Base-by-base conservation (phyloP, 2,329 filamentous ascomycete species). In the Alternaria alternata region DNA sequence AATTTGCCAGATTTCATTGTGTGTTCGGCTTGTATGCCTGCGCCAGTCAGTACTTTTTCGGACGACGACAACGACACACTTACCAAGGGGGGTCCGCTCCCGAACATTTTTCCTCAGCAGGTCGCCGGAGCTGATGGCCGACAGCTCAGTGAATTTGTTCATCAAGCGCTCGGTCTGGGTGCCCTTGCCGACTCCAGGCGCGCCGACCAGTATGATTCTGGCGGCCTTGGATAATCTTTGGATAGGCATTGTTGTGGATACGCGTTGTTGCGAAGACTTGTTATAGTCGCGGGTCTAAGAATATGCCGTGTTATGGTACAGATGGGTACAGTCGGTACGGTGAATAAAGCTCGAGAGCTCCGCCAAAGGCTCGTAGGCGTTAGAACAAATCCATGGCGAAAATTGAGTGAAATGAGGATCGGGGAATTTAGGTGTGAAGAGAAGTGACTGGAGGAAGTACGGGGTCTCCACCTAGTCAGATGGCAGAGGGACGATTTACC, bases 141-240 rank as follows among this genome's bases (percentile, higher is more conserved):
- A 91, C 47, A 99, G 84, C 75, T 97, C 91, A 4, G 94, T 92
- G 76, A 95, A 99, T 68, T 91, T 89, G 69, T 89, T 84, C 69
- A 98, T 89, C 64, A 99, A 84, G 63, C 95, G 89, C 79, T 96
- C 92, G 52, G 92, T 93, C 82, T 99, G 95, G 3, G 95, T 99
- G 64, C 94, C 95, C 80, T 99, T 99, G 64, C 95, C 95, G 58
- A 97, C 95, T 59, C 94, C 94, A n/a, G 95, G 95, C 53, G 94
- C 94, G 71, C 95, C 95, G 71, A 99, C 88, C 68, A 99, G 88
- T 75, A 99, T 98, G 65, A 98, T 90, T 64, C 95, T 91, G 55
- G 95, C 95, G 59, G 95, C 94, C 81, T 86, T 89, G 42, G 74
- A 65, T 16, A 79, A 68, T 30, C 26, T 56, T 36, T 57, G 54